Evolutionary conservation across 805 yeast species (phyloP).

Genomic region (Ogataea ganodermae): DNA sequence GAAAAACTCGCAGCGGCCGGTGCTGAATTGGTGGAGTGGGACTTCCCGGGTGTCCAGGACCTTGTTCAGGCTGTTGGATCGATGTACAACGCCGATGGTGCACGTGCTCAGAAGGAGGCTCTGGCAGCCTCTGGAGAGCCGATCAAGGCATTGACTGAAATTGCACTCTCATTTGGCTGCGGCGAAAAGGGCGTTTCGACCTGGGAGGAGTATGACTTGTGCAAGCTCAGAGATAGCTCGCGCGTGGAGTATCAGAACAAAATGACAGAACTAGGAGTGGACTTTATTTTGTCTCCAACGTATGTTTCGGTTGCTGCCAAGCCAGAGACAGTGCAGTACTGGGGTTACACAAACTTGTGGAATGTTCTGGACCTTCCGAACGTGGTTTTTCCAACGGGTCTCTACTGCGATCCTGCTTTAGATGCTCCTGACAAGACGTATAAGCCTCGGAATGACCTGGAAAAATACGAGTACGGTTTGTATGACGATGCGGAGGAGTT

Average conservation of each 20-base stretch:
- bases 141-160: conserved; percentile 52
- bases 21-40: conserved; percentile 52
- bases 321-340: conserved; percentile 59
- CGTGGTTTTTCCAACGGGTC: conserved; percentile 58
- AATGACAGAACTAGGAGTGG: conserved; percentile 53
- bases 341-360: conserved; percentile 76
- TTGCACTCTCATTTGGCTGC: conserved; percentile 53
- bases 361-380: conserved; percentile 68
- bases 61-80: conserved; percentile 55
- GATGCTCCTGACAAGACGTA: conserved; percentile 23
- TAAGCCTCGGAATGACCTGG: conserved; percentile 27
- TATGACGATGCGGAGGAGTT: conserved; percentile 40
- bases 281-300: conserved; percentile 62
- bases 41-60: conserved; percentile 52
- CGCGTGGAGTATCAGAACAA: conserved; percentile 51
- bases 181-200: conserved; percentile 50
- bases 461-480: conserved; percentile 34
- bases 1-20: conserved; percentile 57
- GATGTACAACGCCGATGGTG: conserved; percentile 65
- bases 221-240: conserved; percentile 50
- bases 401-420: conserved; percentile 43
- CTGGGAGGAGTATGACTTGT: conserved; percentile 49
- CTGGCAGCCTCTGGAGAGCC: conserved; percentile 69
- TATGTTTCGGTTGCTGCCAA: conserved; percentile 67
- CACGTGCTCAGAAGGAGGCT: conserved; percentile 46